Percentiles rank a stretch among this genome's conserved stretches.
These are phyloP conservation scores for Kernera saxatilis DNA, from an alignment of 345 rosid species.

Conservation along the genomic window DNA sequence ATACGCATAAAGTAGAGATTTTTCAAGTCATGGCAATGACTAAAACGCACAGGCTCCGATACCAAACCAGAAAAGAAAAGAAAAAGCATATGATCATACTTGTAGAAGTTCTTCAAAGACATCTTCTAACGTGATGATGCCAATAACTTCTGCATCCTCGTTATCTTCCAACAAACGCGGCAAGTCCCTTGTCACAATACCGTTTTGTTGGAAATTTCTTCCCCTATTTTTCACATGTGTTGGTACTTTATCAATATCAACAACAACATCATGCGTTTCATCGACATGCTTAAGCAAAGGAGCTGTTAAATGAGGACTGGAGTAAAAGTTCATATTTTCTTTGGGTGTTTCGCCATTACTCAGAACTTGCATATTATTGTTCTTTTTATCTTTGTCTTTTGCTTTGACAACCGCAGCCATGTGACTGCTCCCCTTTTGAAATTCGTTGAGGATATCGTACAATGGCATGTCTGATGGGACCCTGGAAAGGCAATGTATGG, in stretches of 20 bases:
- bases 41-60: neutral
- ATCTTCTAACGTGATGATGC: conserved; percentile 79
- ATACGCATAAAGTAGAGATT: neutral
- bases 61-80: neutral
- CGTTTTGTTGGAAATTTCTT: conserved; percentile 27
- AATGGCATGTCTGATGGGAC: conserved; percentile 82
- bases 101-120: conserved; percentile 87
- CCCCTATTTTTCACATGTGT: conserved; percentile 32
- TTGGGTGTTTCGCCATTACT: conserved; percentile 32
- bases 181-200: conserved; percentile 28
- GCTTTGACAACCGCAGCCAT: conserved; percentile 83
- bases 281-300: conserved; percentile 49
- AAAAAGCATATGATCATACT: conserved; percentile 32
- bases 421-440: conserved; percentile 88
- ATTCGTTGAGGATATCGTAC: conserved; percentile 80
- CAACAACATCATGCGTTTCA: conserved; percentile 32
- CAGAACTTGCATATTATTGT: conserved; percentile 17
- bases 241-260: conserved; percentile 46
- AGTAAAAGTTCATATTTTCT: conserved; percentile 22
- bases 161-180: conserved; percentile 42
- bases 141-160: conserved; percentile 78
- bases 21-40: neutral
- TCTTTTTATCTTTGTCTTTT: conserved; percentile 36
- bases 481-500: conserved; percentile 39
- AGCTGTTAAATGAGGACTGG: conserved; percentile 35